phyloP scores from a whole-genome alignment of 306 rosid species.

The Canavalia ensiformis region DNA sequence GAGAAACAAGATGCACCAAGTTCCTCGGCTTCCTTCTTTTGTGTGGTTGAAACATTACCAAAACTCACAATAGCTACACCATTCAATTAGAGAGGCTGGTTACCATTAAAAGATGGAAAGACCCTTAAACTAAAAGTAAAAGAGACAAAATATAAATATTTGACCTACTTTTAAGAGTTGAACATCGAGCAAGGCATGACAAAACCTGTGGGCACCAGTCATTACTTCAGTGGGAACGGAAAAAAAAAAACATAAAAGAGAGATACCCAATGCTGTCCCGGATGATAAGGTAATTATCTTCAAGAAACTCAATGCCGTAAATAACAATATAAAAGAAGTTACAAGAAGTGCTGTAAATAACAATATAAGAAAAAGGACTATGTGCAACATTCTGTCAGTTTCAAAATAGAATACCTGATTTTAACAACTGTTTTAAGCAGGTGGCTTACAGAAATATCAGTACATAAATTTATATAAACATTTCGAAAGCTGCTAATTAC shows the following conservation, averaged over 20 bases:
- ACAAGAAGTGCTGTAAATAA: not conserved
- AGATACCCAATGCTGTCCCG: not conserved
- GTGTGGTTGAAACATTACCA: constrained; percentile 65
- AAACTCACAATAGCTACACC: constrained; percentile 86
- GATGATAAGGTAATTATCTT: constrained; percentile 12
- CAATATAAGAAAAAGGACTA: not conserved
- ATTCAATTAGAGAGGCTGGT: constrained; percentile 38
- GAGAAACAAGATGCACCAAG: constrained; percentile 81
- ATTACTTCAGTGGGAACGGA: constrained; percentile 22
- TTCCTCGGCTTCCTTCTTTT: constrained; percentile 87
- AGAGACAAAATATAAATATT: constrained; percentile 32
- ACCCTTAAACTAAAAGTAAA: constrained; percentile 14
- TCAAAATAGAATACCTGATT: not conserved
- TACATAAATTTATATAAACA: not conserved
- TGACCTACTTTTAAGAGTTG: constrained; percentile 76
- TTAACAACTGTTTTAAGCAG: constrained; percentile 1
- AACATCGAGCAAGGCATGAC: constrained; percentile 79
- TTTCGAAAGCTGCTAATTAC: constrained; percentile 13
- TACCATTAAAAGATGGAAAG: constrained; percentile 22
- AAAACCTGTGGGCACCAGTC: constrained; percentile 71
- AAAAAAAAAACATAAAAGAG: not conserved
- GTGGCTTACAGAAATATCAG: constrained; percentile 9
- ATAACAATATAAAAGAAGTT: constrained; percentile 2
- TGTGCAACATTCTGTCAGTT: not conserved
- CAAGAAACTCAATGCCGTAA: constrained; percentile 18